Evolutionary conservation across 345 rosid species (phyloP).

Genomic region (Populus euphratica): DNA sequence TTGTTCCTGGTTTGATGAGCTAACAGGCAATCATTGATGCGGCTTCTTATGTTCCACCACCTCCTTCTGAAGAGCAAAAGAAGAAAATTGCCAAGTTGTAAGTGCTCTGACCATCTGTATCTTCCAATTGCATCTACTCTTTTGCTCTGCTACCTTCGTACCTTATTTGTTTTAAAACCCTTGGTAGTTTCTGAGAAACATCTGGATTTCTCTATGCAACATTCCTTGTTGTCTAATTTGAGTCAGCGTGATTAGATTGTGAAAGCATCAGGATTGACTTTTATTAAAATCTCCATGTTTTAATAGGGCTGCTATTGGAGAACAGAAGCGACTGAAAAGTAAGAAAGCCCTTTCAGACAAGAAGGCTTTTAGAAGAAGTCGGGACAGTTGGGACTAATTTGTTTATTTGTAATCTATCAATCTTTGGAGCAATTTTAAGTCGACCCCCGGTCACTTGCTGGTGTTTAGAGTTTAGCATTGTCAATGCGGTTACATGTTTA

Average conservation of each 20-base stretch:
- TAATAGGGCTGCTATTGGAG: conserved; percentile 81
- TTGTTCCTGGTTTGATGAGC: conserved; percentile 12
- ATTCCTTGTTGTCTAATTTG: background rate
- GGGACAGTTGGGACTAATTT: conserved; percentile 65
- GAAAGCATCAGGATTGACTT: background rate
- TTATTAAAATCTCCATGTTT: conserved; percentile 5
- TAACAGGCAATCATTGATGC: conserved; percentile 81
- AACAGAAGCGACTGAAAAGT: conserved; percentile 68
- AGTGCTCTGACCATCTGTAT: conserved; percentile 17
- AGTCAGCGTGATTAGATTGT: no score
- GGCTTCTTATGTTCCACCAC: conserved; percentile 91
- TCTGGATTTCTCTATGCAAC: background rate
- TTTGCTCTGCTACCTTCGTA: conserved; percentile 5
- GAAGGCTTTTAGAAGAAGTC: conserved; percentile 76
- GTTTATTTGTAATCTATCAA: background rate
- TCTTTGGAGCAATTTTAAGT: background rate
- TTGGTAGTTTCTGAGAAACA: background rate
- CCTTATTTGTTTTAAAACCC: background rate
- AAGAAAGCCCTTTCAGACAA: conserved; percentile 76
- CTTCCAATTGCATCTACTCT: background rate
- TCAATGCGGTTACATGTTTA: background rate
- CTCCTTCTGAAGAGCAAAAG: conserved; percentile 97
- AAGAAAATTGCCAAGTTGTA: conserved; percentile 80
- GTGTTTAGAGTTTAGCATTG: background rate
- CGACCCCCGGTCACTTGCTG: background rate